Percentiles rank a stretch among this genome's conserved stretches.
Conservation (phyloP, 1,139 yeast genomes). For the Yamadazyma buinensis region DNA sequence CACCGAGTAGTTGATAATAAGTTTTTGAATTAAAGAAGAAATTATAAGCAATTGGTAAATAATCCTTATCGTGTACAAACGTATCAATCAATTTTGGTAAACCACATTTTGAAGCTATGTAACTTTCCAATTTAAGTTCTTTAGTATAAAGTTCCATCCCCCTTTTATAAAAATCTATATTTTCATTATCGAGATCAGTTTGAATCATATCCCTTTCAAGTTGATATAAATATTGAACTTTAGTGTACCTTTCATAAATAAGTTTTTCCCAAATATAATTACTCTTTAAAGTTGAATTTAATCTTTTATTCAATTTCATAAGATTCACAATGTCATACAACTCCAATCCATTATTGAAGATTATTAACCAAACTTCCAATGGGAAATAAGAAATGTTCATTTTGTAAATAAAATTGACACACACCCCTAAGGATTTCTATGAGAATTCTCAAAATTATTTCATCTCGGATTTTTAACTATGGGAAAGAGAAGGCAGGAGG, state of each 20-base stretch:
- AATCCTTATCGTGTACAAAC: constrained; percentile 15
- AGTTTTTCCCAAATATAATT: constrained; percentile 19
- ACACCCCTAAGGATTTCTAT: no score
- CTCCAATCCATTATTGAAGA: constrained; percentile 17
- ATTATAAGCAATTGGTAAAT: constrained; percentile 15
- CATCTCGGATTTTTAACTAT: constrained; percentile 4
- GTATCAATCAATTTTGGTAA: constrained; percentile 9
- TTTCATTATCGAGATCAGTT: constrained; percentile 2
- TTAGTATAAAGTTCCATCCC: constrained; percentile 11
- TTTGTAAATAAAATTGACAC: background rate
- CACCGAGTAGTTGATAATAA: background rate
- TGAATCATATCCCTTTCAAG: constrained; percentile 5
- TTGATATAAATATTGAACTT: constrained; percentile 11
- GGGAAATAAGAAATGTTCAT: constrained; percentile 10
- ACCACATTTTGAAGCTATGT: constrained; percentile 7
- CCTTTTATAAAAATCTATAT: constrained; percentile 3
- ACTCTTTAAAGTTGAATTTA: constrained; percentile 11
- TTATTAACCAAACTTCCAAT: constrained; percentile 18
- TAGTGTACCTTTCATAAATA: constrained; percentile 12
- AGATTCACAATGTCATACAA: constrained; percentile 20
- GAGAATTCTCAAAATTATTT: background rate
- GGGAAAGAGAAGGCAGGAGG: constrained; percentile 20
- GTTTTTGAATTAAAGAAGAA: background rate
- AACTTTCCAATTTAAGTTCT: constrained; percentile 7
- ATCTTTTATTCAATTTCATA: constrained; percentile 9